Conservation (phyloP, 2,329 filamentous ascomycete genomes). For the Apiospora kogelbergensis region DNA sequence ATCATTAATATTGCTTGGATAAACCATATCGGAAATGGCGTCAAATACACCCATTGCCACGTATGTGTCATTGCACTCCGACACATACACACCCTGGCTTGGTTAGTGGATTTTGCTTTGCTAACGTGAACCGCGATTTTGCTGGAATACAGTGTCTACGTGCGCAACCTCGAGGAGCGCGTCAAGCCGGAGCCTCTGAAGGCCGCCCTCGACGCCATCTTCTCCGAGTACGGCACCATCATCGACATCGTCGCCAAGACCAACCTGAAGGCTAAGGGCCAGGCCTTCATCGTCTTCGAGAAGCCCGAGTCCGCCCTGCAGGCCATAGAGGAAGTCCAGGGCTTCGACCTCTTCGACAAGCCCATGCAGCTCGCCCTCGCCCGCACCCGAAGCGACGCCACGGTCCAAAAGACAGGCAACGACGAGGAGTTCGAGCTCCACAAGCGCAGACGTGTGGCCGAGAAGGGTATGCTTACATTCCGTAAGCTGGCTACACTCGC, state of each 20-base stretch:
- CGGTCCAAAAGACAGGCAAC: slow-evolving; percentile 70
- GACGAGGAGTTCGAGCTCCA: slow-evolving; percentile 84
- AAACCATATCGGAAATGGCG: slow-evolving; percentile 26
- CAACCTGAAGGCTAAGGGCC: slow-evolving; percentile 88
- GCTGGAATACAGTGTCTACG: slow-evolving; percentile 54
- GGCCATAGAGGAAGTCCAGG: slow-evolving; percentile 86
- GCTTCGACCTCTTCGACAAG: slow-evolving; percentile 91
- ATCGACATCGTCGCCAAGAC: slow-evolving; percentile 85
- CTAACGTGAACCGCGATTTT: slow-evolving; percentile 11
- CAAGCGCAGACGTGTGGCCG: slow-evolving; percentile 78
- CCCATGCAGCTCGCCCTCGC: slow-evolving; percentile 84
- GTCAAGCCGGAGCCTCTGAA: slow-evolving; percentile 79
- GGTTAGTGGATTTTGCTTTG: slow-evolving; percentile 14
- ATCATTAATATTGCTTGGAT: neutral
- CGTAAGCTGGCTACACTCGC: neutral
- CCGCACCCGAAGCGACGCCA: slow-evolving; percentile 82
- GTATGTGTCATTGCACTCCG: slow-evolving; percentile 75
- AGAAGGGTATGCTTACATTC: slow-evolving; percentile 70
- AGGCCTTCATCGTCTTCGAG: slow-evolving; percentile 94
- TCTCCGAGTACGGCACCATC: slow-evolving; percentile 84
- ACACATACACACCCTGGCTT: slow-evolving; percentile 45
- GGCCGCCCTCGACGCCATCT: slow-evolving; percentile 72
- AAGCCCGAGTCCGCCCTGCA: slow-evolving; percentile 72
- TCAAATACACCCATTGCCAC: slow-evolving; percentile 56
- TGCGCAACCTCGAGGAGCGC: slow-evolving; percentile 88